These are phyloP conservation scores for Dictyostelium intermedium DNA, from an alignment of 78 protist species.

Conservation along the genomic window DNA sequence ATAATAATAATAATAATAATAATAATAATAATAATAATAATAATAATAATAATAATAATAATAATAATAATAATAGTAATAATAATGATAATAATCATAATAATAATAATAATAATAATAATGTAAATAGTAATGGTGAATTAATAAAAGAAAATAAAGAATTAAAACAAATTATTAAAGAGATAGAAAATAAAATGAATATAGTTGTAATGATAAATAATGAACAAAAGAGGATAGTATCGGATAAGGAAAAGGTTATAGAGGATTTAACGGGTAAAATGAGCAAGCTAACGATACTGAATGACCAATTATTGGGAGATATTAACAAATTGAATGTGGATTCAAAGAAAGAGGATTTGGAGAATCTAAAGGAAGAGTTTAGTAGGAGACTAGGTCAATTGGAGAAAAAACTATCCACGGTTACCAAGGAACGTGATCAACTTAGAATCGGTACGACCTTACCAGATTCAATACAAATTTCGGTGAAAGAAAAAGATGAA, in stretches of 20 bases:
- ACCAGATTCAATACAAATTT: not conserved
- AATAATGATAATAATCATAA: not conserved
- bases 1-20: not conserved
- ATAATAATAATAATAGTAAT: not conserved
- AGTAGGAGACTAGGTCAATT: slow-evolving; percentile 45
- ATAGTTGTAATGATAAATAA: slow-evolving; percentile 23
- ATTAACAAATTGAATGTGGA: slow-evolving; percentile 6
- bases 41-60: not conserved
- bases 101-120: not conserved
- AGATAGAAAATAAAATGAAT: slow-evolving; percentile 24
- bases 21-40: not conserved
- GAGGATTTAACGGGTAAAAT: slow-evolving; percentile 9
- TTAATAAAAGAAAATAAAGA: not conserved
- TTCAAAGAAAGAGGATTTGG: slow-evolving; percentile 59
- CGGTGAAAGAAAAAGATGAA: slow-evolving; percentile 40
- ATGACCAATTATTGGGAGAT: slow-evolving; percentile 56
- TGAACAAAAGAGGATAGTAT: slow-evolving; percentile 41
- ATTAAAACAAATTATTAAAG: not conserved
- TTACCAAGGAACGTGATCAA: slow-evolving; percentile 62
- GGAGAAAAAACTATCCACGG: slow-evolving; percentile 15
- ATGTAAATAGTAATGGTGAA: not conserved
- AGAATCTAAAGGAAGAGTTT: slow-evolving; percentile 74
- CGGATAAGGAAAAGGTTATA: slow-evolving; percentile 39
- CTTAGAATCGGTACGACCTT: not conserved
- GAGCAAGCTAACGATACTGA: slow-evolving; percentile 5